Percentiles rank a stretch among this genome's conserved stretches.
Evolutionary conservation across 2,329 filamentous ascomycete genomes (phyloP).

Genomic region (Cryoendolithus antarcticus): DNA sequence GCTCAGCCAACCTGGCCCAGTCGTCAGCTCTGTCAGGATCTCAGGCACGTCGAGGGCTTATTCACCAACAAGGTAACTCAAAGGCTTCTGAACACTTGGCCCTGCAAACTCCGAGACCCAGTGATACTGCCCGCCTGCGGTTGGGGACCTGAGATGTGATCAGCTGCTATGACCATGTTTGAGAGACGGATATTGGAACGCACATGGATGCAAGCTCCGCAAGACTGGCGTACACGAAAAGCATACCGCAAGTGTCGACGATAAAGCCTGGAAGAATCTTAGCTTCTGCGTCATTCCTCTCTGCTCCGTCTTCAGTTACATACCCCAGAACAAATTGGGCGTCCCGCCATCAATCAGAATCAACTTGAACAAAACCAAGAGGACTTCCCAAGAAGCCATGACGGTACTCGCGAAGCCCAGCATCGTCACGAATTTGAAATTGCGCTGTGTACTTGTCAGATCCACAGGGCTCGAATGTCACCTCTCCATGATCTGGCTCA

Average conservation of each 20-base stretch:
- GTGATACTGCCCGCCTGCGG: constrained; percentile 20
- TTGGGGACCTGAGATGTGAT: constrained; percentile 3
- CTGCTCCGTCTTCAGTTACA: too few relatives aligned
- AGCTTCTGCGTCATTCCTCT: too few relatives aligned
- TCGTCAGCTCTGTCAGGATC: not conserved
- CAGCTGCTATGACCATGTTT: not conserved
- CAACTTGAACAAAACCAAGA: constrained; percentile 4
- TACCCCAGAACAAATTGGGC: constrained; percentile 1
- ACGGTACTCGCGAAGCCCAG: constrained; percentile 6
- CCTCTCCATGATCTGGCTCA: not conserved
- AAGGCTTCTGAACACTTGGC: constrained; percentile 27
- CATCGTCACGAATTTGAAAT: constrained; percentile 7
- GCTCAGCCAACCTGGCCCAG: constrained; percentile 27
- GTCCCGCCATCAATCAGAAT: constrained; percentile 4
- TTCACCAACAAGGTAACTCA: constrained; percentile 29
- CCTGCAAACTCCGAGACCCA: constrained; percentile 31
- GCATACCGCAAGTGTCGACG: constrained; percentile 5
- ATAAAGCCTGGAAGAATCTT: constrained; percentile 8
- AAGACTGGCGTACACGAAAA: constrained; percentile 4
- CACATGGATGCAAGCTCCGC: constrained; percentile 6
- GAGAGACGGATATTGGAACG: too few relatives aligned
- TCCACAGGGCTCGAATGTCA: too few relatives aligned
- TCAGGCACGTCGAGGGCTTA: constrained; percentile 1
- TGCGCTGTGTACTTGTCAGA: constrained; percentile 1
- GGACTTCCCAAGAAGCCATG: constrained; percentile 4